These are phyloP conservation scores for Apophysomyces variabilis DNA, from an alignment of 371 early-diverging fungal species.

Conservation along the genomic window DNA sequence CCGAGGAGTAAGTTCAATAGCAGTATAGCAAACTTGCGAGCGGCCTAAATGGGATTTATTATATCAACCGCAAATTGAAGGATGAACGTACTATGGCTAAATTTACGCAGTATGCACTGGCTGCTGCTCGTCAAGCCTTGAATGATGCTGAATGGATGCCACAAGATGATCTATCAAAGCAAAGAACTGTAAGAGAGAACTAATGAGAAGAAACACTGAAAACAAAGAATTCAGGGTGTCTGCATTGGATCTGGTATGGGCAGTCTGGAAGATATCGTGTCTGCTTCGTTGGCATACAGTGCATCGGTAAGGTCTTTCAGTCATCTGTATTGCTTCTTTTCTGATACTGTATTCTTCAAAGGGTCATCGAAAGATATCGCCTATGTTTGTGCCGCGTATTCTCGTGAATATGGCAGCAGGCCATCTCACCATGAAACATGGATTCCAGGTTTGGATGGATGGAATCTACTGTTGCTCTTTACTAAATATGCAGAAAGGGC, in stretches of 20 bases:
- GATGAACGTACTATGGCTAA: constrained; percentile 79
- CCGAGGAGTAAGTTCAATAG: too few relatives aligned
- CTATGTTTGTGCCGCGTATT: constrained; percentile 90
- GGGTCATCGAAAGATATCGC: constrained; percentile 82
- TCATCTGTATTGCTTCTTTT: not conserved
- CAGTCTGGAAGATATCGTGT: constrained; percentile 82
- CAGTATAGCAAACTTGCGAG: too few relatives aligned
- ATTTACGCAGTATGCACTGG: constrained; percentile 89
- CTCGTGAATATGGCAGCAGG: constrained; percentile 96
- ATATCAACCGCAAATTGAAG: constrained; percentile 65
- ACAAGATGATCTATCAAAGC: constrained; percentile 55
- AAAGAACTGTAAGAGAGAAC: constrained; percentile 52
- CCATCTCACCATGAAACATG: constrained; percentile 87
- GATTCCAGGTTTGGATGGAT: constrained; percentile 62
- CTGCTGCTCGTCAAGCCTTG: constrained; percentile 87
- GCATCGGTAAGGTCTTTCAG: constrained; percentile 47
- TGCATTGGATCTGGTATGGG: constrained; percentile 95
- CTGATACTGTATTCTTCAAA: constrained; percentile 24
- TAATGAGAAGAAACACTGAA: constrained; percentile 10
- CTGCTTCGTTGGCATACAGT: constrained; percentile 57
- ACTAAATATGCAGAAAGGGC: constrained; percentile 53
- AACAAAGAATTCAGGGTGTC: constrained; percentile 65
- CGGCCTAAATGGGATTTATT: constrained; percentile 26
- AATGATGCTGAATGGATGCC: constrained; percentile 78
- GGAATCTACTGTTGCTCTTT: not conserved